Evolutionary conservation across 2,329 filamentous ascomycete genomes (phyloP).

Genomic region (Magnaporthales sp.): DNA sequence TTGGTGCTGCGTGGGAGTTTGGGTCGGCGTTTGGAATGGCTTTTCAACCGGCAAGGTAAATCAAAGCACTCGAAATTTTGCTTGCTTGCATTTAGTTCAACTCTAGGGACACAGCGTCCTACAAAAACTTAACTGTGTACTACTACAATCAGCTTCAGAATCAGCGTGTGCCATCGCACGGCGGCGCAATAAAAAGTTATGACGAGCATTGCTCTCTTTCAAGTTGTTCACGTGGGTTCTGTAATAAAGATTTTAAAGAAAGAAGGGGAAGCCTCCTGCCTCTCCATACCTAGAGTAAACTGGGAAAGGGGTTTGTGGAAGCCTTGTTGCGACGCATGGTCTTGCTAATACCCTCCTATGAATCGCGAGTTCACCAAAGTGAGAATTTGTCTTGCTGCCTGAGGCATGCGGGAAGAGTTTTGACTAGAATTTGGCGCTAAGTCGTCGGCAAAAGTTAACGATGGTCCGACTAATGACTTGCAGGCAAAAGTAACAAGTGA

Average conservation of each 20-base stretch:
- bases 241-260: too few relatives aligned
- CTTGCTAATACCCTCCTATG: too few relatives aligned
- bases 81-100: not conserved
- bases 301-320: too few relatives aligned
- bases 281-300: too few relatives aligned
- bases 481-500: not conserved
- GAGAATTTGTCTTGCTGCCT: not conserved
- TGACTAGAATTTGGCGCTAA: too few relatives aligned
- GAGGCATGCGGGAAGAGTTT: not conserved
- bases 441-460: not conserved
- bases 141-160: not conserved
- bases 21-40: not conserved
- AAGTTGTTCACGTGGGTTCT: not conserved
- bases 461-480: not conserved
- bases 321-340: too few relatives aligned
- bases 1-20: conserved; percentile 3
- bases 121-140: not conserved
- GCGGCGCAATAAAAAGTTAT: not conserved
- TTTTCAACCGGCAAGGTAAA: conserved; percentile 4
- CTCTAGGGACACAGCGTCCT: not conserved
- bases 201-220: not conserved
- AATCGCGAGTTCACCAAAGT: not conserved
- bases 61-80: not conserved
- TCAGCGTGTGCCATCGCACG: not conserved
- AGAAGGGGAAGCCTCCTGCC: too few relatives aligned